These are phyloP conservation scores for Fraxinus velutina DNA, from an alignment of 305 asterid genomes.

Conservation along the genomic window DNA sequence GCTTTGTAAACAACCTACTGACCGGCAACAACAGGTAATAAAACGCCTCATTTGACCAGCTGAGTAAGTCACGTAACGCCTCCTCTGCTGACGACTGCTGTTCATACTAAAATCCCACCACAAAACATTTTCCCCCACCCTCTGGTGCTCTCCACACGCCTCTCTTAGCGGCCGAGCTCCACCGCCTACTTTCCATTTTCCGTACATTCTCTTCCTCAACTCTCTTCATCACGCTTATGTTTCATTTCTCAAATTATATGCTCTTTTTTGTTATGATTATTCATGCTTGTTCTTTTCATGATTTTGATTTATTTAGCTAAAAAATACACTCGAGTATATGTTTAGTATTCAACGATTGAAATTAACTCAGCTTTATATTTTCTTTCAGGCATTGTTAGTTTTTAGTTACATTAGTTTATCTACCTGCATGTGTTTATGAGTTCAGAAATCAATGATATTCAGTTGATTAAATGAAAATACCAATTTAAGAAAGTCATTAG, in stretches of 20 bases:
- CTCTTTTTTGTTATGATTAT: background rate
- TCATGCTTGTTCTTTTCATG: background rate
- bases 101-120: conserved; percentile 19
- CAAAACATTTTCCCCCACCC: conserved; percentile 17
- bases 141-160: conserved; percentile 64
- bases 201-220: background rate
- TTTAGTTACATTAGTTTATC: background rate
- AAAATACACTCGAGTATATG: background rate
- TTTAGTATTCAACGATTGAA: background rate
- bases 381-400: background rate
- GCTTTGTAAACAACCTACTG: background rate
- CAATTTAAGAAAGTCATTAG: background rate
- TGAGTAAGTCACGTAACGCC: background rate
- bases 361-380: background rate
- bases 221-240: conserved; percentile 4
- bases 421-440: background rate
- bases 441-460: background rate
- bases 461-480: background rate
- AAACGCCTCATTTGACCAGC: background rate
- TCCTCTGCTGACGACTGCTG: background rate
- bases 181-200: conserved; percentile 22
- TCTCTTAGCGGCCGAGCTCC: conserved; percentile 27
- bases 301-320: background rate
- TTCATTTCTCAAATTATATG: conserved; percentile 10
- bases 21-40: background rate